Percentiles rank a stretch among this genome's conserved stretches.
phyloP scores from a whole-genome alignment of 352 stramenopile genomes.

The Saprolegnia parasitica region DNA sequence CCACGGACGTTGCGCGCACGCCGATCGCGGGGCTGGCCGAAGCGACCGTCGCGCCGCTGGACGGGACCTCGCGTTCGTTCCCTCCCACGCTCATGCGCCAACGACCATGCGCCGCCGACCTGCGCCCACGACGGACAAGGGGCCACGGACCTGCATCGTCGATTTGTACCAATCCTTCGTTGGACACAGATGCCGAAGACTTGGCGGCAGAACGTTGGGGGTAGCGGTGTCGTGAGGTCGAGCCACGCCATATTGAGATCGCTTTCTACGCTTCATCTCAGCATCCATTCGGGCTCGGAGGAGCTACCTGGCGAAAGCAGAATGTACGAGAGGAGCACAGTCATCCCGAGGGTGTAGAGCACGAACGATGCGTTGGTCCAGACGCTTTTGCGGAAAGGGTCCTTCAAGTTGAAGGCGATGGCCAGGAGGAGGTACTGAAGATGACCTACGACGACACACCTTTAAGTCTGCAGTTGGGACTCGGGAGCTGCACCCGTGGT shows the following conservation, averaged over 20 bases:
- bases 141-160: no score
- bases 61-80: no score
- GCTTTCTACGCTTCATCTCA: neutral
- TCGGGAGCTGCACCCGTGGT: constrained; percentile 36
- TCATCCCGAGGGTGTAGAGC: constrained; percentile 44
- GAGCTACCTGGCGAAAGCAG: constrained; percentile 34
- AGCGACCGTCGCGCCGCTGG: no score
- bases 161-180: no score
- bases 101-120: no score
- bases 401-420: constrained; percentile 57
- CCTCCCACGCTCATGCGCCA: no score
- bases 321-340: constrained; percentile 55
- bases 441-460: constrained; percentile 39
- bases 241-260: neutral
- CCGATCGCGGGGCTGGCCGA: no score
- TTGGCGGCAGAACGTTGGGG: neutral
- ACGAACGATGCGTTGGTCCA: constrained; percentile 52
- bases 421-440: constrained; percentile 73
- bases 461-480: neutral
- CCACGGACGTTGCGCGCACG: no score
- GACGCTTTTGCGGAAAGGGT: constrained; percentile 56
- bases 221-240: constrained; percentile 7
- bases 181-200: neutral
- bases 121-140: no score
- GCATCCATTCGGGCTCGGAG: neutral